Conservation (phyloP, 192 early-diverging fungal genomes). For the Coemansia asiatica region DNA sequence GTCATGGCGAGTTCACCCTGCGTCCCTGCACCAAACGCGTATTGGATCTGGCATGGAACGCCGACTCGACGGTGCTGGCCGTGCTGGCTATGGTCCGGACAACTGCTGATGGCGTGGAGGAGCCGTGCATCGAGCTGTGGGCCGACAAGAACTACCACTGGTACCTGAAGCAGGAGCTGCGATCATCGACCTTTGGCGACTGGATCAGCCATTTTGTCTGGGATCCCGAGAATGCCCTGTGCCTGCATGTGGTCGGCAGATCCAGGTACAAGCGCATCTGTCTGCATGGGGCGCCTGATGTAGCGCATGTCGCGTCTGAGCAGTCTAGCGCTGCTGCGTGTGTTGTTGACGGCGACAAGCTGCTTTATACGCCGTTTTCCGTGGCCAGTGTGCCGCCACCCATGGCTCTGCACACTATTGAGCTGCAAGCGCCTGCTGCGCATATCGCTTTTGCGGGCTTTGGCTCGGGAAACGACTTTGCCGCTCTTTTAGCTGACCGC, state of each 20-base stretch:
- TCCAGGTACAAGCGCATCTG: conserved; percentile 11
- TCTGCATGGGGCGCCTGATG: conserved; percentile 16
- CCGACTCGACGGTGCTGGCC: conserved; percentile 85
- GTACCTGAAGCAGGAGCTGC: conserved; percentile 90
- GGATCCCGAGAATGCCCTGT: conserved; percentile 76
- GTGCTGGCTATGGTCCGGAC: conserved; percentile 57
- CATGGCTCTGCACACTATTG: conserved; percentile 62
- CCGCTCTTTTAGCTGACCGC: conserved; percentile 65
- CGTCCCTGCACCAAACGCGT: conserved; percentile 53
- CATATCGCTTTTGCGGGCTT: conserved; percentile 67
- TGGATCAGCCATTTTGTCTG: conserved; percentile 63
- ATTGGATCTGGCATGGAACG: conserved; percentile 67
- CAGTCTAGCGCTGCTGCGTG: conserved; percentile 58
- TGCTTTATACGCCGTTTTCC: conserved; percentile 54
- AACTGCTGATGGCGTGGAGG: conserved; percentile 13
- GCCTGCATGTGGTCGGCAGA: conserved; percentile 62
- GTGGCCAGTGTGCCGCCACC: conserved; percentile 92
- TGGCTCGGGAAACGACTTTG: conserved; percentile 69
- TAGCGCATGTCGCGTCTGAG: conserved; percentile 23
- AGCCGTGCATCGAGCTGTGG: conserved; percentile 80
- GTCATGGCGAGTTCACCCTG: conserved; percentile 90
- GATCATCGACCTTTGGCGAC: conserved; percentile 32
- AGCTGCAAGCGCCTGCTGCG: conserved; percentile 17
- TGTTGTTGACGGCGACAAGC: conserved; percentile 70
- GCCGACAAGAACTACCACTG: conserved; percentile 93